Base-by-base conservation (phyloP, 2,329 filamentous ascomycete species). In the Colletotrichum costaricense region DNA sequence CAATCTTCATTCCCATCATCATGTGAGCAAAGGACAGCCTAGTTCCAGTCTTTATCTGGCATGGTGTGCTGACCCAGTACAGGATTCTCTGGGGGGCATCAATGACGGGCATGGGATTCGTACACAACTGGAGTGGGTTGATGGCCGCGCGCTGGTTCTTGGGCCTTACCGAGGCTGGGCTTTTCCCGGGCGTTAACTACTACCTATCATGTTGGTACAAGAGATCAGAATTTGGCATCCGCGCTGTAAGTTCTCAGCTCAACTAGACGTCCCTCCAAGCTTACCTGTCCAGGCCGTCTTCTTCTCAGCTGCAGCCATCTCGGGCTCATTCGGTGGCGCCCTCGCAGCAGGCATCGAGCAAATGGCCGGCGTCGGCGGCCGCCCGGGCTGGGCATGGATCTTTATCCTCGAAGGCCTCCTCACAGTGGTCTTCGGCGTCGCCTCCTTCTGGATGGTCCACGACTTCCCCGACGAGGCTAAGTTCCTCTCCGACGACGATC, bases 121-220 rank as follows among this genome's bases (percentile, higher is more conserved):
- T 91, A 4, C 84, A 88, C 64, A 91, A 89, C 77, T 93, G 88
- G 83, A 87, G 86, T 0, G 91, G 91, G 0, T 83, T 94, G 19
- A 90, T 93, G 86, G 89, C 92, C 3, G 90, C 91, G 8, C 88
- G 90, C 49, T 92, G 88, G 88, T 94, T 94, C 78, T 86, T 96
- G 0, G 94, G 94, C 28, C 84, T 95, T 26, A 89, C 89, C 19
- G 94, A 97, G 80, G 91, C 94, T 9, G 94, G 93, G 7, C 86
- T 96, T 0, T 95, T 94, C 78, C 93, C 93, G 0, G 93, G 92
- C 2, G 90, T 95, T 19, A 93, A 93, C 76, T 96, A 95, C 81
- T 95, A 95, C 79, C 88, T 97, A 0, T 93, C 91, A 0, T 95
- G 93, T 79, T 97, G 94, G 94, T 97, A 97, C 78, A 93, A 90